A percentile compares a stretch with the other conserved stretches of the same genome.
These are phyloP conservation scores for Margaritispora aquatica DNA, from an alignment of 495 filamentous ascomycete genomes.

Conservation along the genomic window DNA sequence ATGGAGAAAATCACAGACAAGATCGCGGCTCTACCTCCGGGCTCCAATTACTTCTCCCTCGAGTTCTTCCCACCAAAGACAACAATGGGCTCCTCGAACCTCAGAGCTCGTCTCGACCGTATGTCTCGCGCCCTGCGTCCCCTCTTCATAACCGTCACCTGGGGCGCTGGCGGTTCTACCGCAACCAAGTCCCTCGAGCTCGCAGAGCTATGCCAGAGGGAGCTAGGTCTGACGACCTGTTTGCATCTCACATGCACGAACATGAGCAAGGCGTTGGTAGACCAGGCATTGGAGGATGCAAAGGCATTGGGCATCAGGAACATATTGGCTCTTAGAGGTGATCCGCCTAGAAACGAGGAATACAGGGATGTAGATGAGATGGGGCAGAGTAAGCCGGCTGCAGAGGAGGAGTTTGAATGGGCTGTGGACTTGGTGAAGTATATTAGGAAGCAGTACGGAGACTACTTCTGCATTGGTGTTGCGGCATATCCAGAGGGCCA, in stretches of 20 bases:
- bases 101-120: slow-evolving; percentile 86
- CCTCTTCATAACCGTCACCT: slow-evolving; percentile 94
- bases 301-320: slow-evolving; percentile 92
- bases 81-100: slow-evolving; percentile 84
- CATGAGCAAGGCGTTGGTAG: slow-evolving; percentile 81
- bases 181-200: slow-evolving; percentile 85
- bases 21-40: slow-evolving; percentile 80
- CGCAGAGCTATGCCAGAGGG: slow-evolving; percentile 90
- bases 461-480: slow-evolving; percentile 96
- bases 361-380: slow-evolving; percentile 59
- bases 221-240: slow-evolving; percentile 88
- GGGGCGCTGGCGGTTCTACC: slow-evolving; percentile 94
- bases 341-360: slow-evolving; percentile 84
- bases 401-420: slow-evolving; percentile 77
- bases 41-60: slow-evolving; percentile 85
- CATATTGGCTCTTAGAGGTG: slow-evolving; percentile 89
- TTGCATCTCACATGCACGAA: slow-evolving; percentile 97
- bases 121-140: slow-evolving; percentile 89
- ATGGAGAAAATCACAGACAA: slow-evolving; percentile 97
- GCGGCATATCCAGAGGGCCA: slow-evolving; percentile 95
- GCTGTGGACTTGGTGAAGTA: slow-evolving; percentile 88
- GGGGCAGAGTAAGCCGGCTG: slow-evolving; percentile 28
- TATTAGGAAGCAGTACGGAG: slow-evolving; percentile 75
- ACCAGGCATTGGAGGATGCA: slow-evolving; percentile 84
- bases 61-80: slow-evolving; percentile 99